Evolutionary conservation across 805 yeast genomes (phyloP).

Genomic region (Yarrowia bubula): DNA sequence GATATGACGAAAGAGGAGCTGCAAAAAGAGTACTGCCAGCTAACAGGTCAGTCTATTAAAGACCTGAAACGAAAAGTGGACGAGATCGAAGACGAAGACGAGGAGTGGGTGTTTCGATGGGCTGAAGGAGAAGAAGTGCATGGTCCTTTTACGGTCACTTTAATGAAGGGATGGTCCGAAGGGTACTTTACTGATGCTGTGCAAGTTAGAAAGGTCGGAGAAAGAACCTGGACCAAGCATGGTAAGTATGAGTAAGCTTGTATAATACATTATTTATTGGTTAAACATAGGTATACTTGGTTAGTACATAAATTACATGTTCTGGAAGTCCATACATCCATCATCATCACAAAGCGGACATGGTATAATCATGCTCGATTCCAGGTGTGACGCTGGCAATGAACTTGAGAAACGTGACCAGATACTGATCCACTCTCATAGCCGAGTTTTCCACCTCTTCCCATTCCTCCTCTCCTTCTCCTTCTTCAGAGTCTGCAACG

Average conservation of each 20-base stretch:
- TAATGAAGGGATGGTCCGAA: slow-evolving; percentile 51
- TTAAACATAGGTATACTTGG: background rate
- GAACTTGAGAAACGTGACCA: slow-evolving; percentile 85
- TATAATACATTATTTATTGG: slow-evolving; percentile 7
- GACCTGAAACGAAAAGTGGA: slow-evolving; percentile 34
- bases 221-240: background rate
- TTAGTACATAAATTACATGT: slow-evolving; percentile 16
- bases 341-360: slow-evolving; percentile 62
- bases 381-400: slow-evolving; percentile 98
- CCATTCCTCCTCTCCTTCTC: slow-evolving; percentile 50
- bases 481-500: slow-evolving; percentile 34
- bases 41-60: slow-evolving; percentile 42
- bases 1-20: slow-evolving; percentile 58
- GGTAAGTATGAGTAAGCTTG: background rate
- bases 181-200: slow-evolving; percentile 50
- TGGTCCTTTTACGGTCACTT: slow-evolving; percentile 52
- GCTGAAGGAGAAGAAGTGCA: slow-evolving; percentile 44
- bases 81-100: slow-evolving; percentile 35
- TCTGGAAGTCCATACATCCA: too few species aligned
- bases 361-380: slow-evolving; percentile 96
- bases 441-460: slow-evolving; percentile 49
- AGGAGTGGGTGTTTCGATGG: slow-evolving; percentile 54
- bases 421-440: slow-evolving; percentile 85
- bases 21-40: slow-evolving; percentile 45
- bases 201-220: slow-evolving; percentile 41